Percentiles rank a stretch among this genome's conserved stretches.
Conservation (phyloP, 305 asterid genomes). For the Withania somnifera region DNA sequence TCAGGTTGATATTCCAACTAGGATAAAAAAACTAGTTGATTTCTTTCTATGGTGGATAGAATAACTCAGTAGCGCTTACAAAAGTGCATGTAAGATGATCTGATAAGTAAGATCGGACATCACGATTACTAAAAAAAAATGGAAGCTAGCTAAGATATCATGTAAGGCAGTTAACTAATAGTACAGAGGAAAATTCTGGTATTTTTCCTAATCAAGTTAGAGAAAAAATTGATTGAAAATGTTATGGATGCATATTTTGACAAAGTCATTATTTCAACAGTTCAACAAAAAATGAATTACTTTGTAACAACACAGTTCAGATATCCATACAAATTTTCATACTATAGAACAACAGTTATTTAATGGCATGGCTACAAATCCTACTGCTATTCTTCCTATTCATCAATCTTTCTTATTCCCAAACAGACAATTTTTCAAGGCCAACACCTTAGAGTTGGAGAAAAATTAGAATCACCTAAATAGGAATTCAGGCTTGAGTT, state of each 20-base stretch:
- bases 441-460: background rate
- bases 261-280: background rate
- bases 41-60: rapidly evolving
- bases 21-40: background rate
- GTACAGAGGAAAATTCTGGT: background rate
- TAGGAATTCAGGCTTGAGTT: background rate
- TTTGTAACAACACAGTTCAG: background rate
- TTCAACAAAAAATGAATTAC: background rate
- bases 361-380: background rate
- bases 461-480: background rate
- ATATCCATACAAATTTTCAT: background rate
- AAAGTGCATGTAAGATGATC: too few species aligned
- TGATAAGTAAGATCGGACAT: background rate
- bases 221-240: background rate
- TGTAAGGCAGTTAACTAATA: background rate
- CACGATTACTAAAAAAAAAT: background rate
- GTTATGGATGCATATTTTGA: background rate
- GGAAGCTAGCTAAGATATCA: background rate
- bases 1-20: background rate
- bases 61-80: too few species aligned
- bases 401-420: background rate
- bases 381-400: background rate
- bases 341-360: background rate
- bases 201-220: background rate
- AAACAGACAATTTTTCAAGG: background rate